Conservation (phyloP, 148 eudicot genomes). For the Rhododendron mucronatum region DNA sequence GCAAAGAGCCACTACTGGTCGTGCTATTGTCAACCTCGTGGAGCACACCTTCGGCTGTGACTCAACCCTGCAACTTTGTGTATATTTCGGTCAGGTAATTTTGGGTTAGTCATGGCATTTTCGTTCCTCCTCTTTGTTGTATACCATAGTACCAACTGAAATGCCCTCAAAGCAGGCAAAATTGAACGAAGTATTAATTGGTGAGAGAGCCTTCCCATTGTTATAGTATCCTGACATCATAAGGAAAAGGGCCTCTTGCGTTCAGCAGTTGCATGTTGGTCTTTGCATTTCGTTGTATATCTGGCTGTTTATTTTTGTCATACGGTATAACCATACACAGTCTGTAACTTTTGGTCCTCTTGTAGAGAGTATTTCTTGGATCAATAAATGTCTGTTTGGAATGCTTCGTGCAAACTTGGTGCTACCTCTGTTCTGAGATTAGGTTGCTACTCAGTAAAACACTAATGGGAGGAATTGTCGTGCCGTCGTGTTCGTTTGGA, state of each 20-base stretch:
- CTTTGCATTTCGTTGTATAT: conserved; percentile 1
- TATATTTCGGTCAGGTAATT: not conserved
- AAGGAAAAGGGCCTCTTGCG: not conserved
- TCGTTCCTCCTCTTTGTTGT: not conserved
- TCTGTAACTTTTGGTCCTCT: not conserved
- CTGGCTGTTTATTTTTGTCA: not conserved
- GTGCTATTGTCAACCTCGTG: not conserved
- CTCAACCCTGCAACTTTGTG: conserved; percentile 9
- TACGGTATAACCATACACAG: not conserved
- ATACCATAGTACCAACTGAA: not conserved
- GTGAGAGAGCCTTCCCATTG: not conserved
- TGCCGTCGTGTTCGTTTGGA: not conserved
- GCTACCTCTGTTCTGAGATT: not conserved
- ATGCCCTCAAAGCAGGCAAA: not conserved
- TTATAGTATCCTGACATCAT: not conserved
- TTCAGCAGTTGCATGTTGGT: not conserved
- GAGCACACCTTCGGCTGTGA: not conserved
- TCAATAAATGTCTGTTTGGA: not conserved
- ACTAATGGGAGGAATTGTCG: not conserved
- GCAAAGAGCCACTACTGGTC: not conserved
- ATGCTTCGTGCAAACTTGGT: not conserved
- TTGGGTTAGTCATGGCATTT: not conserved
- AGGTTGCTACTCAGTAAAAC: not conserved
- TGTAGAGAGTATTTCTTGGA: not conserved
- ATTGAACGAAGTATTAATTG: not conserved